Base-by-base conservation (phyloP, 208 protist species). In the Leishmania mexicana region DNA sequence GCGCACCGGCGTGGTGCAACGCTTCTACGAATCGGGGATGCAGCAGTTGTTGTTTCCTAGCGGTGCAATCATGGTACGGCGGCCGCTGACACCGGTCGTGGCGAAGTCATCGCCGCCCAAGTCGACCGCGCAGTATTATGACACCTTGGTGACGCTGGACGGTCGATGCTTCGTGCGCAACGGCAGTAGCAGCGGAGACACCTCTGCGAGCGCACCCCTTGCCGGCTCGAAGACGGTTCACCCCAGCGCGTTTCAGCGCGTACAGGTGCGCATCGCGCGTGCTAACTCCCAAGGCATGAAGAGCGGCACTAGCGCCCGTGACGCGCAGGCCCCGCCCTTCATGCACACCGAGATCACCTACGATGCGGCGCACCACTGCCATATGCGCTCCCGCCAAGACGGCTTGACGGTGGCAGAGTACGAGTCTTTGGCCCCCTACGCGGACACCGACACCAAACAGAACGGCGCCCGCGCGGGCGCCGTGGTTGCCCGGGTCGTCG, bases 1-100 rank as follows among this genome's bases (percentile, higher is more conserved):
- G 77, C 76, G 75, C 38, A 84, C 78, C 35, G 94, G 94, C 28
- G 84, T 85, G 35, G 89, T 97, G n/a, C 88, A 80, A 19, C 87
- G 92, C 78, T 85, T 81, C 79, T 97, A 95, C 53, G 81, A 88
- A 40, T 96, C 92, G 2, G 94, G 94, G 40, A 74, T 75, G 28
- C 88, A 85, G 62, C 94, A 95, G 70, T 58, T 85, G 51, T 83
- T 95, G 47, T 95, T 93, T 73, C 85, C 94, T 35, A 89, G 95
- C 68, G 94, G 94, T 60, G 85, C 87, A 8, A 87, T 92, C 19
- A 78, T 95, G 58, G 88, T 86, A 38, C 91, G 91, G 28, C 91
- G 88, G 47, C 89, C 90, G 1, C 35, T 83, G 31, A 17, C 35
- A 4, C 42, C 28, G 24, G 75, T 28, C 53, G 19, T 11, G 54